phyloP scores from a whole-genome alignment of 2,329 filamentous ascomycete species.

The Aureobasidium sp. region DNA sequence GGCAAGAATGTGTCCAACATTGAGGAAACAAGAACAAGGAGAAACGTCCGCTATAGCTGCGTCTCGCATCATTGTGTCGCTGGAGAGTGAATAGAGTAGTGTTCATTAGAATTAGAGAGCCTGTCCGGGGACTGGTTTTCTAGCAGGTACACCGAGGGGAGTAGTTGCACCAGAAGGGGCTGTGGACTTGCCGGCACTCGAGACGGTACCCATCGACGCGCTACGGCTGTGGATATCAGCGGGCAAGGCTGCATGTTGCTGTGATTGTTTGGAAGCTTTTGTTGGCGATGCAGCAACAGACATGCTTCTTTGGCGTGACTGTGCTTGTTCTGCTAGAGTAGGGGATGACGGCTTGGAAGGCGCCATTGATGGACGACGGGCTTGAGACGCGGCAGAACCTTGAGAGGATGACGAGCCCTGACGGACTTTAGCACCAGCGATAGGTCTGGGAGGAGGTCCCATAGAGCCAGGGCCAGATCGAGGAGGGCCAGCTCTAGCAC shows the following conservation, averaged over 20 bases:
- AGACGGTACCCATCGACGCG: conserved; percentile 15
- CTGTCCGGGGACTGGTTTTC: conserved; percentile 55
- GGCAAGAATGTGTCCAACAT: background rate
- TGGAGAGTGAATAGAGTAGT: background rate
- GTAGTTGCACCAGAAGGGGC: background rate
- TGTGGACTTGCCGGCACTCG: background rate
- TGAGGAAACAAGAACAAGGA: conserved; percentile 14
- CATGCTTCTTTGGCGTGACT: conserved; percentile 18
- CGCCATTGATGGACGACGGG: background rate
- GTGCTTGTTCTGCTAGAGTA: background rate
- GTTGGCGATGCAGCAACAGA: conserved; percentile 6
- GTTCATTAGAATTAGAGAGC: conserved; percentile 38
- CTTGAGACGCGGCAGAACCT: conserved; percentile 1
- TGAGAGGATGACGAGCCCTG: conserved; percentile 5
- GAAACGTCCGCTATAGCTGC: background rate
- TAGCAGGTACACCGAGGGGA: conserved; percentile 35
- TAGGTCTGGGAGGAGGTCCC: conserved; percentile 21
- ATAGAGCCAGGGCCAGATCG: conserved; percentile 33
- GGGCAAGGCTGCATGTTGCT: background rate
- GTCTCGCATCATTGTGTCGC: background rate
- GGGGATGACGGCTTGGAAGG: conserved; percentile 18
- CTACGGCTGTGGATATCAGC: conserved; percentile 19
- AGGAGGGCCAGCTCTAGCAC: conserved; percentile 21
- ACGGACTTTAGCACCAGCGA: conserved; percentile 20
- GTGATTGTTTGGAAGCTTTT: conserved; percentile 1